A percentile compares a stretch with the other conserved stretches of the same genome.
phyloP scores from a whole-genome alignment of 1,284 basidiomycete genomes.

The Grifola frondosa region DNA sequence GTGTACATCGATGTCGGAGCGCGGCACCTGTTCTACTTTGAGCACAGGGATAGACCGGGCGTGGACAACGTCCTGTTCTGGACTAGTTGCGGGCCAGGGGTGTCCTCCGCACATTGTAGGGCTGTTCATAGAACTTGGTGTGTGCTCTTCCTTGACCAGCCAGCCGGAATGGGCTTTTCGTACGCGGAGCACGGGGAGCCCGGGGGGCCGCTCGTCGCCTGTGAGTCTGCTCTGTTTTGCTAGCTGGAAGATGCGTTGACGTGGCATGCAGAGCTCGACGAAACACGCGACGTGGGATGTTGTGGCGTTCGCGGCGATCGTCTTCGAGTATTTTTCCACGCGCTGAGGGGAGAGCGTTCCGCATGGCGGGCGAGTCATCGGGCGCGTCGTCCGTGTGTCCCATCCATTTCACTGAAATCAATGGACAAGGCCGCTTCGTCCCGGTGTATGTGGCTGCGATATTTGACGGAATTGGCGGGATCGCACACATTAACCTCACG shows the following conservation, averaged over 20 bases:
- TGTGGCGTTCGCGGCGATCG: too few species aligned
- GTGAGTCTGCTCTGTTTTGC: too few species aligned
- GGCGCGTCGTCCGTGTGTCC: conserved; percentile 64
- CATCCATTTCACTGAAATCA: conserved; percentile 69
- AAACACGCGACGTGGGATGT: too few species aligned
- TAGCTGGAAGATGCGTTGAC: too few species aligned
- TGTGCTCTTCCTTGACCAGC: conserved; percentile 70
- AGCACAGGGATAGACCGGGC: conserved; percentile 47
- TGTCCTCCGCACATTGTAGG: conserved; percentile 57
- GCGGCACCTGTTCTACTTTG: conserved; percentile 82
- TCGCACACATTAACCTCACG: conserved; percentile 74
- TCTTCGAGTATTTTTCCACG: too few species aligned
- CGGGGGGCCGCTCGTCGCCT: conserved; percentile 48
- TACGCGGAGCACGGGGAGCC: conserved; percentile 69
- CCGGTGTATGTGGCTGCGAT: conserved; percentile 80
- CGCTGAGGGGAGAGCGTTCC: too few species aligned
- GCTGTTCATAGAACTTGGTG: conserved; percentile 67
- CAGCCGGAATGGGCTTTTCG: conserved; percentile 65
- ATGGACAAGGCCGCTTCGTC: conserved; percentile 78
- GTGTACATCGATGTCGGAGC: conserved; percentile 71
- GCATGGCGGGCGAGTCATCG: too few species aligned
- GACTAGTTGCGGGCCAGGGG: conserved; percentile 61
- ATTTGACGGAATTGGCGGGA: conserved; percentile 69
- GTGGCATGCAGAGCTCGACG: too few species aligned
- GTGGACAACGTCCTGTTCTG: conserved; percentile 65